Percentiles rank a stretch among this genome's conserved stretches.
Evolutionary conservation across 495 filamentous ascomycete genomes (phyloP).

Genomic region (Neurospora cerealis): DNA sequence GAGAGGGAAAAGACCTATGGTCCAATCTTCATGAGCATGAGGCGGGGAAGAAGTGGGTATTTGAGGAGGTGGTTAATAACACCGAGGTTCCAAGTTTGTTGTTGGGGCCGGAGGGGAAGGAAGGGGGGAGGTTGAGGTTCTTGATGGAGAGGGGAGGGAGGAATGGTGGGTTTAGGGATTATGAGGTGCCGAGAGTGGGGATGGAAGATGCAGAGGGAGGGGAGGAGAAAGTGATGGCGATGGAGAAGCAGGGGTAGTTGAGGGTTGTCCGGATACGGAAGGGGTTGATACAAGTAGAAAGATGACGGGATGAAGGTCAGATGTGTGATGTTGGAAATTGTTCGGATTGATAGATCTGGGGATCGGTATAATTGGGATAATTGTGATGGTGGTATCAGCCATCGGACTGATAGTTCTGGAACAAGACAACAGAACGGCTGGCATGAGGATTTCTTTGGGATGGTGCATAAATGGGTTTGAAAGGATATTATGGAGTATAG

Average conservation of each 20-base stretch:
- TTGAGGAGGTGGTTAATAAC: constrained; percentile 34
- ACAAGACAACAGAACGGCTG: background rate
- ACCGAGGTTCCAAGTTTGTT: constrained; percentile 35
- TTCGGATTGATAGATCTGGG: background rate
- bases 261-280: too few relatives aligned
- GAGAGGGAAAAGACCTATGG: constrained; percentile 42
- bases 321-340: background rate
- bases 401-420: background rate
- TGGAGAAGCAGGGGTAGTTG: background rate
- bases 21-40: constrained; percentile 8
- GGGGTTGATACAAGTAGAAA: too few relatives aligned
- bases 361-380: background rate
- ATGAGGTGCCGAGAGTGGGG: background rate
- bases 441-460: background rate
- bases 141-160: constrained; percentile 28
- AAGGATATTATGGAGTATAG: background rate
- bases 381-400: background rate
- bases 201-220: background rate
- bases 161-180: constrained; percentile 32
- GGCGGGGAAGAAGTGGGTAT: constrained; percentile 28
- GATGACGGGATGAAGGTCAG: background rate
- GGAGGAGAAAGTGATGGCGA: background rate
- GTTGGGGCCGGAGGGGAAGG: background rate
- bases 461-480: background rate
- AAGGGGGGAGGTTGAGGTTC: constrained; percentile 27